Evolutionary conservation across 2,329 filamentous ascomycete species (phyloP).

Genomic region (Pestalotiopsis fici): DNA sequence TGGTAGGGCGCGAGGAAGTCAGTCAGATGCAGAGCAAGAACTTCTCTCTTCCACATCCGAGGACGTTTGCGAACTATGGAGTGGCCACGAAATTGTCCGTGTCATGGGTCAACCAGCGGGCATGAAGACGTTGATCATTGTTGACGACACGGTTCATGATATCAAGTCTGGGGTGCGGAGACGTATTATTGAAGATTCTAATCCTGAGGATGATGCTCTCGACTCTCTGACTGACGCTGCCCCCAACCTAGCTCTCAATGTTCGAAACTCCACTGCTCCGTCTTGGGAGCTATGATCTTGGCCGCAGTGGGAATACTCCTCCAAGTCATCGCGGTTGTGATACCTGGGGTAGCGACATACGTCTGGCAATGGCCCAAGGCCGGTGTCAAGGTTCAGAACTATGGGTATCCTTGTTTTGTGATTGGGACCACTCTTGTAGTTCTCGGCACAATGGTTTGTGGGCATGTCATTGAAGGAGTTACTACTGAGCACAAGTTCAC

Average conservation of each 20-base stretch:
- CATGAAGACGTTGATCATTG: background rate
- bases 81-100: background rate
- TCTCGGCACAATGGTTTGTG: background rate
- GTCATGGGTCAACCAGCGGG: background rate
- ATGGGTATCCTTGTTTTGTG: background rate
- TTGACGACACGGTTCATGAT: background rate
- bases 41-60: background rate
- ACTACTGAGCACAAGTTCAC: background rate
- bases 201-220: background rate
- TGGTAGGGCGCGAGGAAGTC: background rate
- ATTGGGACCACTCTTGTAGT: background rate
- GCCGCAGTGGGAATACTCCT: background rate
- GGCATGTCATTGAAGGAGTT: background rate
- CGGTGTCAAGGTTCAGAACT: background rate
- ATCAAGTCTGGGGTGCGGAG: background rate
- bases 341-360: background rate
- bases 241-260: background rate
- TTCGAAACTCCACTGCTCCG: background rate
- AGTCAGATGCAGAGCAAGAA: background rate
- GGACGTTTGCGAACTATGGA: background rate
- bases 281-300: background rate
- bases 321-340: background rate
- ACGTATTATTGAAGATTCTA: too few species aligned
- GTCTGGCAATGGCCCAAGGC: background rate
- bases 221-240: background rate